phyloP scores from a whole-genome alignment of 73 alveolate species.

The Paraurostyla sp. region DNA sequence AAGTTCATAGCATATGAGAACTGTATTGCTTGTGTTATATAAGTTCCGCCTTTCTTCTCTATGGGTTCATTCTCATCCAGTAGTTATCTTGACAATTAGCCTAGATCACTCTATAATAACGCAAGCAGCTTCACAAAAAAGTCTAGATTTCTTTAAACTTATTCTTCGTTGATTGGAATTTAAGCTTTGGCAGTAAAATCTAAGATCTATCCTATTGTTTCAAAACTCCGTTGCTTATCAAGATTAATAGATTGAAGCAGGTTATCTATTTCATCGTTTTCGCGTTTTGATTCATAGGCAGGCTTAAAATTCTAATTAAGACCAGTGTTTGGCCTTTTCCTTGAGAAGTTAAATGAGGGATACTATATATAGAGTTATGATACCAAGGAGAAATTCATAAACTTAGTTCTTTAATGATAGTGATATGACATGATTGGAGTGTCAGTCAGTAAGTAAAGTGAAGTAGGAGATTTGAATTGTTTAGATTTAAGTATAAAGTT shows the following conservation, averaged over 20 bases:
- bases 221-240: not conserved
- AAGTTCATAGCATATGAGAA: constrained; percentile 44
- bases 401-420: no score
- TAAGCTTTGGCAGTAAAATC: not conserved
- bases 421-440: no score
- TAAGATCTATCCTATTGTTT: not conserved
- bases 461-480: no score
- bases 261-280: not conserved
- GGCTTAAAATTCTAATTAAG: no score
- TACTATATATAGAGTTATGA: no score
- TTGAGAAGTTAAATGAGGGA: no score
- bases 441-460: no score
- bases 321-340: no score
- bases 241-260: not conserved
- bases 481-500: no score
- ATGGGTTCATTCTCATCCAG: not conserved
- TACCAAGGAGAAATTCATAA: no score
- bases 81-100: not conserved
- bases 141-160: not conserved
- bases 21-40: not conserved
- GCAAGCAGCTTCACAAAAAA: not conserved
- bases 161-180: not conserved
- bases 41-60: not conserved
- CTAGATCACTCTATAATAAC: not conserved
- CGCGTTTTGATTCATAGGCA: no score